A percentile compares a stretch with the other conserved stretches of the same genome.
Evolutionary conservation across 2,329 filamentous ascomycete species (phyloP).

Genomic region (Epichloe aotearoae): DNA sequence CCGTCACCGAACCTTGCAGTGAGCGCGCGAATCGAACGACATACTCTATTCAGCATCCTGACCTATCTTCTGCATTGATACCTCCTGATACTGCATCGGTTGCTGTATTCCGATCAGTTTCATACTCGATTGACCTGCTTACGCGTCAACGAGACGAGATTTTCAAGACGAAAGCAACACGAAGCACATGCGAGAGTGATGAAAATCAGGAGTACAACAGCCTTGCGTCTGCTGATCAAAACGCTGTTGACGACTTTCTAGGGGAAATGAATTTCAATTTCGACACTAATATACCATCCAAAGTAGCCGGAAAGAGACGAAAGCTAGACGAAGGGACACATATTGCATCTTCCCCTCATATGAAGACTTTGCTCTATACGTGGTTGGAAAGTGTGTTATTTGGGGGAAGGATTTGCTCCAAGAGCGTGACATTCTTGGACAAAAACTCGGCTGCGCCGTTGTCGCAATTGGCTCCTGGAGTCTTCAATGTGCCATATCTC

Average conservation of each 20-base stretch:
- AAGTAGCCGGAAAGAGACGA: neutral
- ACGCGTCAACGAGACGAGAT: neutral
- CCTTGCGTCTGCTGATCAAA: slow-evolving; percentile 13
- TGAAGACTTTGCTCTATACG: neutral
- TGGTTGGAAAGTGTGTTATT: slow-evolving; percentile 15
- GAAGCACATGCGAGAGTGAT: neutral
- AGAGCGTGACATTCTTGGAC: slow-evolving; percentile 10
- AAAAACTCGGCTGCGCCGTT: slow-evolving; percentile 13
- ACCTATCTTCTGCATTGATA: slow-evolving; percentile 17
- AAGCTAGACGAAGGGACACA: neutral
- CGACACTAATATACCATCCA: neutral
- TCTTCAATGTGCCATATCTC: slow-evolving; percentile 24
- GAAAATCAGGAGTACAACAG: slow-evolving; percentile 7
- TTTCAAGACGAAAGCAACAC: neutral
- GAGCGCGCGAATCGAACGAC: slow-evolving; percentile 10
- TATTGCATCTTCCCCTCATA: neutral
- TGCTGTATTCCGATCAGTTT: slow-evolving; percentile 15
- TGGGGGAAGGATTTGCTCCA: slow-evolving; percentile 13
- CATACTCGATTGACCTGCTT: slow-evolving; percentile 14
- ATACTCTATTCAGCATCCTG: slow-evolving; percentile 25
- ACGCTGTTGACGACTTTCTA: slow-evolving; percentile 18
- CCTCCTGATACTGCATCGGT: slow-evolving; percentile 14
- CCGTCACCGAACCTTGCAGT: slow-evolving; percentile 2
- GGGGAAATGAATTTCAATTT: slow-evolving; percentile 9
- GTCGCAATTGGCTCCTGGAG: slow-evolving; percentile 18